phyloP scores from a whole-genome alignment of 257 asterid species.

The Echites panduratus region DNA sequence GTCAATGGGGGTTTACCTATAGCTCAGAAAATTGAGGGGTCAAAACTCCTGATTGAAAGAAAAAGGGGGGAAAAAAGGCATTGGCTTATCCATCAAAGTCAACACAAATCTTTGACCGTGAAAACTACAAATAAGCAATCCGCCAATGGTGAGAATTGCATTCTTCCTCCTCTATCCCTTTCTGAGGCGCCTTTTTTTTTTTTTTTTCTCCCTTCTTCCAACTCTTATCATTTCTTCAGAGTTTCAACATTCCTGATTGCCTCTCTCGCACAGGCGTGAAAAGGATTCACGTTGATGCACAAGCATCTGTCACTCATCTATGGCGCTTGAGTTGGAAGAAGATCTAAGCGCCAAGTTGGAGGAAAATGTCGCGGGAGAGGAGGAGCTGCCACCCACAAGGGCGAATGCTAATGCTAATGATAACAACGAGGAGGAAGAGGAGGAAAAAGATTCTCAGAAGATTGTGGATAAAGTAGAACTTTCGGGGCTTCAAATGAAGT shows the following conservation, averaged over 20 bases:
- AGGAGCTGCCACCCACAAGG: not conserved
- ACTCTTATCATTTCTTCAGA: not conserved
- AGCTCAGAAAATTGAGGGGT: not conserved
- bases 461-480: constrained; percentile 33
- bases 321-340: not conserved
- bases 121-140: not conserved
- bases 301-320: not conserved
- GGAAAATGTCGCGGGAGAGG: not conserved
- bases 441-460: not conserved
- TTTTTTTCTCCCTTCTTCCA: too few species aligned
- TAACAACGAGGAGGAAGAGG: too few species aligned
- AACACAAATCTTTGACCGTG: not conserved
- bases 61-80: not conserved
- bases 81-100: not conserved
- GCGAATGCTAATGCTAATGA: not conserved
- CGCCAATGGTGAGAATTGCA: not conserved
- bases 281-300: not conserved
- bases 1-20: too few species aligned
- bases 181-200: not conserved
- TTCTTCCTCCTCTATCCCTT: not conserved
- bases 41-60: not conserved
- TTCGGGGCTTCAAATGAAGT: constrained; percentile 41
- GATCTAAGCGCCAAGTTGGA: not conserved
- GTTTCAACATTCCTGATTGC: not conserved
- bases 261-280: constrained; percentile 2